Conservation (phyloP, 148 eudicot genomes). For the Drosera capensis region DNA sequence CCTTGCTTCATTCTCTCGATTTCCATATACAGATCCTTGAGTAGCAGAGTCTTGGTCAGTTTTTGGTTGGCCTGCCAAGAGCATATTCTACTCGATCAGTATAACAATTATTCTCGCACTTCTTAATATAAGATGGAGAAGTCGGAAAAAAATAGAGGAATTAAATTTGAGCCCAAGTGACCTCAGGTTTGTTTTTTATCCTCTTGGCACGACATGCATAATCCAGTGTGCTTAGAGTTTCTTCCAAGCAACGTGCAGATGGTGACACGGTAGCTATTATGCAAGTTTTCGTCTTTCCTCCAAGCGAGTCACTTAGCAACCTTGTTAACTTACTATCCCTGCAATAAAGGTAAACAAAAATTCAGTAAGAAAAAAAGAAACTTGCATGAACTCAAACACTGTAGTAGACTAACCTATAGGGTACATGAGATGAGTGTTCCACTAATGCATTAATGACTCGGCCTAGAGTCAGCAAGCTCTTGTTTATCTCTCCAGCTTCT, state of each 20-base stretch:
- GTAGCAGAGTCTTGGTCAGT: slow-evolving; percentile 56
- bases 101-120: background rate
- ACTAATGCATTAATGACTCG: slow-evolving; percentile 70
- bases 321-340: slow-evolving; percentile 94
- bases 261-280: slow-evolving; percentile 80
- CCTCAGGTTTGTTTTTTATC: slow-evolving; percentile 90
- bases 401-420: slow-evolving; percentile 55
- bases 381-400: background rate
- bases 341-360: slow-evolving; percentile 2
- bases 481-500: slow-evolving; percentile 89
- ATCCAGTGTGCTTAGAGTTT: slow-evolving; percentile 85
- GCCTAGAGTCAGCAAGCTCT: slow-evolving; percentile 78
- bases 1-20: slow-evolving; percentile 89
- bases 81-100: background rate
- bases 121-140: background rate
- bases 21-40: slow-evolving; percentile 67
- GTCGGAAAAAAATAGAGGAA: background rate
- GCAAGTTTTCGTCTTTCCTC: slow-evolving; percentile 89
- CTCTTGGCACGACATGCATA: slow-evolving; percentile 84
- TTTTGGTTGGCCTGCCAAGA: slow-evolving; percentile 62
- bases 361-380: background rate
- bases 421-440: slow-evolving; percentile 73
- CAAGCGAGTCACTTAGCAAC: slow-evolving; percentile 71
- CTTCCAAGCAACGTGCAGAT: slow-evolving; percentile 60
- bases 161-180: slow-evolving; percentile 8